Evolutionary conservation across 371 early-diverging fungal genomes (phyloP).

Genomic region (Lichtheimia corymbifera): DNA sequence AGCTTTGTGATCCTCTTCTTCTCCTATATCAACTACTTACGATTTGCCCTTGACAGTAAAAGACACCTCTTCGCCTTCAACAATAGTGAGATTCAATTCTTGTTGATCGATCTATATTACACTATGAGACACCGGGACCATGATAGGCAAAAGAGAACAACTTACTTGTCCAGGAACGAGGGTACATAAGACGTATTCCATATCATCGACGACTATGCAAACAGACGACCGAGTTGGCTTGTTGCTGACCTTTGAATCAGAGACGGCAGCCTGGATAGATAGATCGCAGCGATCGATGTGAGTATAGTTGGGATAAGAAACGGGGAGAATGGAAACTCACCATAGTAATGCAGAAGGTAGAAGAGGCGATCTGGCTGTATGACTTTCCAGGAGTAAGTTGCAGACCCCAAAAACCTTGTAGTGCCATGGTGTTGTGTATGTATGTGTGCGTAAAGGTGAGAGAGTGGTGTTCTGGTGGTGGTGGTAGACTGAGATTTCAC

Average conservation of each 20-base stretch:
- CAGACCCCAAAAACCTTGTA: conserved; percentile 25
- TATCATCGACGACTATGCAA: conserved; percentile 63
- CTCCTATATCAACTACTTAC: conserved; percentile 12
- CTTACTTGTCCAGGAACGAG: conserved; percentile 21
- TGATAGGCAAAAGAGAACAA: no score
- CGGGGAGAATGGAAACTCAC: conserved; percentile 30
- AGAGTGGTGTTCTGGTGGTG: no score
- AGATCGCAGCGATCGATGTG: neutral
- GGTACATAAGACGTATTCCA: conserved; percentile 74
- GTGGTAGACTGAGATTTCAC: no score
- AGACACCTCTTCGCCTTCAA: conserved; percentile 79
- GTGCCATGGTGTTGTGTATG: conserved; percentile 7
- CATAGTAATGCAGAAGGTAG: conserved; percentile 70
- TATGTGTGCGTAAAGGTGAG: neutral
- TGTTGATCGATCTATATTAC: conserved; percentile 49
- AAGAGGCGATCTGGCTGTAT: conserved; percentile 68
- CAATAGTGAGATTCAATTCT: conserved; percentile 68
- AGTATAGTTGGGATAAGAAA: no score
- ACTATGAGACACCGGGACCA: no score
- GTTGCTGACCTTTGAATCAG: conserved; percentile 40
- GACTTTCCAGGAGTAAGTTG: conserved; percentile 58
- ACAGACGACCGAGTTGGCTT: conserved; percentile 54
- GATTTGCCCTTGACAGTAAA: conserved; percentile 69
- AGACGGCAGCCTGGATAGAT: conserved; percentile 59
- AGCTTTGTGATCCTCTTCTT: no score